Evolutionary conservation across 495 filamentous ascomycete genomes (phyloP).

Genomic region (Penicillium angulare): DNA sequence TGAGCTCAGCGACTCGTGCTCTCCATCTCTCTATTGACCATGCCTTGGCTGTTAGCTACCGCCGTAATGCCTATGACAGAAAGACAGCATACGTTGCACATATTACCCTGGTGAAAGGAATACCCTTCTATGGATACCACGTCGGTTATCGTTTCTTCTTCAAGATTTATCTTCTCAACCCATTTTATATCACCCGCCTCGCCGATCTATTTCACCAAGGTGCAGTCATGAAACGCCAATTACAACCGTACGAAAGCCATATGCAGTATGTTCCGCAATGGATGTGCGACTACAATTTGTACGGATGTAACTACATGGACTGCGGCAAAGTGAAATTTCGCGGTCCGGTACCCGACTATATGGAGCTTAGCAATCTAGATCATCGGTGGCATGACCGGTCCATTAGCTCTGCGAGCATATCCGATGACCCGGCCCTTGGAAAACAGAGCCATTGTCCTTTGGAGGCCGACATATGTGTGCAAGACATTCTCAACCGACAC

Average conservation of each 20-base stretch:
- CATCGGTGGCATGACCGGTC: constrained; percentile 82
- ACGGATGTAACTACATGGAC: constrained; percentile 85
- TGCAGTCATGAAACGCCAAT: constrained; percentile 71
- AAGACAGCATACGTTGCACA: constrained; percentile 77
- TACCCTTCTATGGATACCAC: constrained; percentile 93
- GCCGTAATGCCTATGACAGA: constrained; percentile 66
- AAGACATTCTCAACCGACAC: constrained; percentile 82
- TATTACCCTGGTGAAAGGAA: constrained; percentile 86
- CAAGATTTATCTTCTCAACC: constrained; percentile 92
- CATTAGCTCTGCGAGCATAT: constrained; percentile 52
- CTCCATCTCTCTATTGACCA: constrained; percentile 82
- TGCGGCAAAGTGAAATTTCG: constrained; percentile 69
- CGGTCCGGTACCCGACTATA: constrained; percentile 67
- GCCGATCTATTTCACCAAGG: constrained; percentile 85
- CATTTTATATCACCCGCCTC: constrained; percentile 74
- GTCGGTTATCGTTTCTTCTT: constrained; percentile 89
- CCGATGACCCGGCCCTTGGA: constrained; percentile 60
- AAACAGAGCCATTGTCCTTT: constrained; percentile 83
- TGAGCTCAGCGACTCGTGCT: constrained; percentile 65
- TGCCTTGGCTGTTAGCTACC: constrained; percentile 78
- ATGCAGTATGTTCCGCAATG: constrained; percentile 89
- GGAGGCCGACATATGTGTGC: constrained; percentile 83
- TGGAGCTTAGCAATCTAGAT: constrained; percentile 51
- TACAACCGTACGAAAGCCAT: constrained; percentile 94
- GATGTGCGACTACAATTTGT: constrained; percentile 97